Base-by-base conservation (phyloP, 805 yeast genomes). In the Yamadazyma olivae region DNA sequence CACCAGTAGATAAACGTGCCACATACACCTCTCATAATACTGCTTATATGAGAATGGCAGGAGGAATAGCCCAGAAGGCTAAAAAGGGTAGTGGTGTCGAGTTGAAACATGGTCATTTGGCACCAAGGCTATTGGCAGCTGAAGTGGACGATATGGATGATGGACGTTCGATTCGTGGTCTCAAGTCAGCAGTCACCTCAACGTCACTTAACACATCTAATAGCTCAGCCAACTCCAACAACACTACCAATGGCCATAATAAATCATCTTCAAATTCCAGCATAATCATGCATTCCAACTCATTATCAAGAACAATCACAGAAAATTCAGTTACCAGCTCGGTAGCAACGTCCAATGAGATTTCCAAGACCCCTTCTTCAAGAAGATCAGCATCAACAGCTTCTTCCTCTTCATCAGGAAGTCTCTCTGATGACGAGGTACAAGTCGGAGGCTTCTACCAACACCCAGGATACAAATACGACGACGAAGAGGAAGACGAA, bases 141-240 rank as follows among this genome's bases (percentile, higher is more conserved):
- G 93, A 83, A 54, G 80, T 83, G 24, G 90, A 81, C 43, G 87
- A 82, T 36, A 75, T 68, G 22, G 86, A 78, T 35, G 54, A 50
- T 31, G 29, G 30, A 14, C 31, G 40, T 29, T 41, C 30, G 7
- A 12, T 17, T 3, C 29, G 21, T 10, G 33, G 30, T 5, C 15
- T 16, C 6, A 27, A n/a, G 15, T 5, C 9, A 6, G 6, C 13
- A 8, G 8, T 32, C 18, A 31, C n/a, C 7, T n/a, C 37, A 8
- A 23, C 17, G 24, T 23, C 7, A 8, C 19, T 33, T n/a, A 13
- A 27, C 12, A 25, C 28, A n/a, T 7, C 28, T 13, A 25, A 13
- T 15, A 6, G 17, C 7, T 25, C 28, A 6, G 12, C 7, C 20
- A 15, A 14, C 13, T 8, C 18, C 20, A 27, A 34, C 12, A 28